Evolutionary conservation across 768 basidiomycete genomes (phyloP), one percentile per base, ranked within the genome.

Genomic region (Suillus spraguei): DNA sequence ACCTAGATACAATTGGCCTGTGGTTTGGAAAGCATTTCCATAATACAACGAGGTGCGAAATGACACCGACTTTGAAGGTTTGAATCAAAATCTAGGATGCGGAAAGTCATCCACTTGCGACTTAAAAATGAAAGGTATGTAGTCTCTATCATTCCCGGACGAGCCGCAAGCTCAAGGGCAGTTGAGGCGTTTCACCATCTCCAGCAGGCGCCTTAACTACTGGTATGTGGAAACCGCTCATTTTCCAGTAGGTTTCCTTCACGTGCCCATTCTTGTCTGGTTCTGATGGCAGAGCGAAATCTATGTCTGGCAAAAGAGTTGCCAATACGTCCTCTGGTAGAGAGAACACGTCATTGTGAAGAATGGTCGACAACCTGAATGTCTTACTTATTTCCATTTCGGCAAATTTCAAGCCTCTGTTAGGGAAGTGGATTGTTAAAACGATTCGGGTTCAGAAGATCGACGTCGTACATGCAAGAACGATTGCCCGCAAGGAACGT

Each of bases 311-410:
- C 10, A 74, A 17, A 5, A 73, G 67, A 13, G 72, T 70, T 14
- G 66, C 55, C 13, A 73, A 49, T 22, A 72, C 60, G 62, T 73
- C 70, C 59, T 74, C 70, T 71, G 54, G 36, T 36, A 11, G 10
- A 11, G 36, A 38, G 35, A 9, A 67, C 5, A 11, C 42, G 44
- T 60, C 42, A 35, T 20, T 28, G 41, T 33, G 28, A n/a, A 60
- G 28, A 60, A 33, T 32, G 9, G 39, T 13, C 47, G 10, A n/a
- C 16, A n/a, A 11, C 8, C 1, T 11, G 5, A 22, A 14, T 39
- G 4, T 6, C 81, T 59, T 64, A 83, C 82, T 84, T 74, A 84
- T 82, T 71, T 84, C 82, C 22, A 82, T 68, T 64, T 79, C 72
- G 4, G 83, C 80, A 64, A 83, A 83, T 67, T 75, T 80, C 68